Evolutionary conservation across 306 rosid genomes (phyloP), one percentile per base, ranked within the genome.

Genomic region (Sesbania bispinosa): DNA sequence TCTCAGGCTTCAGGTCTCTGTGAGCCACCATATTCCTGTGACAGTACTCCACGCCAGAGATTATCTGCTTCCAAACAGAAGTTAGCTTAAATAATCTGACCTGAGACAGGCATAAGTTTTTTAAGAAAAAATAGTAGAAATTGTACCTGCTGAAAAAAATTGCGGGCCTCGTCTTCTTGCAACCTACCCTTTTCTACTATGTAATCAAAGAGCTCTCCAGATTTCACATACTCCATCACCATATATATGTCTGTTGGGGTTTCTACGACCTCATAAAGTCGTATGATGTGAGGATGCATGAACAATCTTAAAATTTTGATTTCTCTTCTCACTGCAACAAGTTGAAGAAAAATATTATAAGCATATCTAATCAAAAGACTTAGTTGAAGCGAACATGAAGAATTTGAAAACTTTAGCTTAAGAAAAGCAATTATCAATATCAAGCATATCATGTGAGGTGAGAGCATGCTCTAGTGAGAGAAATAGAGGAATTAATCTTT

Each of bases 21-120:
- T 94, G 98, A 70, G 85, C 98, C 48, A 94, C 96, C 98, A 87
- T 94, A 58, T 94, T 94, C 84, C 97, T 80, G 79, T 94, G 98
- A 79, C 98, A 94, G 65, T 90, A 88, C 89, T 94, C 98, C 84
- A 94, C 98, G 4, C 97, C 98, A 67, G 96, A 89, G 69, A 94
- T 90, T 69, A 94, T 89, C 98, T 94, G 85, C 54, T 23, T 55
- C 83, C 77, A 64, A 75, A 73, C 26, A 71, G 16, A 67, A 55
- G n/a, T 55, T 29, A 42, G 60, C 39, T 4, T 46, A 60, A 67
- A 69, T 77, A 42, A 35, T 77, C 13, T 55, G 6, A 7, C 29
- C n/a, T n/a, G n/a, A n/a, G n/a, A 32, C 67, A 39, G 53, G 21
- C 33, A 78, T 41, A 41, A 46, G 35, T 53, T 74, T 7, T 38